Evolutionary conservation across 108 stramenopile genomes (phyloP).

Genomic region (Cyclotella cryptica): DNA sequence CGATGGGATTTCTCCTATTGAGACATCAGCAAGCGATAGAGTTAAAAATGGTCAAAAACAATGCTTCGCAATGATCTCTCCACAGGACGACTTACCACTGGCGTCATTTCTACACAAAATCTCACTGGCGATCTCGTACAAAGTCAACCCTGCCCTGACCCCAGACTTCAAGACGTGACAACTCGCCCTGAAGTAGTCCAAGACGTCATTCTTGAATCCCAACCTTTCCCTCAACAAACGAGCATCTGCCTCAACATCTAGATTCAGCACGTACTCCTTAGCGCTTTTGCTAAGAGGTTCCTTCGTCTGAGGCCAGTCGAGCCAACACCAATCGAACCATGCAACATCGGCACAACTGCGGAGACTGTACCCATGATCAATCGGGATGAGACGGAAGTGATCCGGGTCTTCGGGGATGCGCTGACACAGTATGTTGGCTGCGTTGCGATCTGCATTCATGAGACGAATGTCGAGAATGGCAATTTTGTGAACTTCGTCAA

Average conservation of each 20-base stretch:
- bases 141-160: slow-evolving; percentile 68
- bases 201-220: slow-evolving; percentile 68
- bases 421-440: slow-evolving; percentile 92
- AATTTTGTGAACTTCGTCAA: slow-evolving; percentile 96
- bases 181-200: slow-evolving; percentile 82
- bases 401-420: slow-evolving; percentile 71
- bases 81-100: slow-evolving; percentile 24
- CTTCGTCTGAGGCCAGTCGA: slow-evolving; percentile 96
- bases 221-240: slow-evolving; percentile 68
- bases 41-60: background rate
- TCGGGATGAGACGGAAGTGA: slow-evolving; percentile 89
- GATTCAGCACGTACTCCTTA: slow-evolving; percentile 68
- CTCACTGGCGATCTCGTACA: slow-evolving; percentile 84
- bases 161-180: slow-evolving; percentile 78
- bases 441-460: slow-evolving; percentile 97
- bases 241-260: slow-evolving; percentile 85
- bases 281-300: slow-evolving; percentile 72
- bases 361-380: slow-evolving; percentile 98
- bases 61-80: background rate
- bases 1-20: slow-evolving; percentile 76
- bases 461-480: slow-evolving; percentile 97
- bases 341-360: slow-evolving; percentile 92
- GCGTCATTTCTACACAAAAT: slow-evolving; percentile 87
- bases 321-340: slow-evolving; percentile 99
- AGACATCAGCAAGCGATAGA: background rate